Evolutionary conservation across 2,329 filamentous ascomycete species (phyloP).

Genomic region (Alternaria sp.): DNA sequence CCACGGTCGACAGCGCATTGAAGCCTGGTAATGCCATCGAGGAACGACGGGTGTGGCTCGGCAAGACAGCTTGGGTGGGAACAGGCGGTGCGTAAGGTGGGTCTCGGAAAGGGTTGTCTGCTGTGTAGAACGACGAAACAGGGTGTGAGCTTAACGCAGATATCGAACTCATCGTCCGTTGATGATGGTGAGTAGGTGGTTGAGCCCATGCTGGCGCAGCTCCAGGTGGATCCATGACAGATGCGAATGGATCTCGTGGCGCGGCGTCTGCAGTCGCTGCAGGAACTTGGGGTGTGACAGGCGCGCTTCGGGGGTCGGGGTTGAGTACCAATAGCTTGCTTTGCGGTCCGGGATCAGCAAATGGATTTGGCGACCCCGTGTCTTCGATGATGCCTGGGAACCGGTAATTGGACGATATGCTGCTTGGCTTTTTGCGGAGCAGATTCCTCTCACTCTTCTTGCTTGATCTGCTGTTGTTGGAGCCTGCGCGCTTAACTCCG

Average conservation of each 20-base stretch:
- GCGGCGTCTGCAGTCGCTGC: slow-evolving; percentile 29
- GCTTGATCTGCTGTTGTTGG: slow-evolving; percentile 44
- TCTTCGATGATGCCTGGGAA: slow-evolving; percentile 44
- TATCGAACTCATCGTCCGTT: slow-evolving; percentile 40
- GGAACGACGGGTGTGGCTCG: slow-evolving; percentile 31
- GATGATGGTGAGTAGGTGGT: slow-evolving; percentile 31
- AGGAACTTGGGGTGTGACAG: slow-evolving; percentile 38
- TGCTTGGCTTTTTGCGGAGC: slow-evolving; percentile 43
- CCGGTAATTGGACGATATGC: slow-evolving; percentile 34
- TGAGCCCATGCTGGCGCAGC: slow-evolving; percentile 38
- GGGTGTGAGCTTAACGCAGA: slow-evolving; percentile 44
- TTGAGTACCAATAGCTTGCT: slow-evolving; percentile 37
- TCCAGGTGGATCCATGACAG: slow-evolving; percentile 38
- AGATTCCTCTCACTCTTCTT: slow-evolving; percentile 44
- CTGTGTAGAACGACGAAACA: slow-evolving; percentile 38
- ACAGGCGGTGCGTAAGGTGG: slow-evolving; percentile 33
- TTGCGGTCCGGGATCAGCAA: slow-evolving; percentile 37
- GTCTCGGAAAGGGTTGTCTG: slow-evolving; percentile 39
- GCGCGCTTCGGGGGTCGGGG: slow-evolving; percentile 33
- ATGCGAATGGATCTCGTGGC: slow-evolving; percentile 43
- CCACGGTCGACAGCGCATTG: slow-evolving; percentile 23
- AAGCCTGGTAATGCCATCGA: slow-evolving; percentile 33
- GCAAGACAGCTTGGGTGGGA: slow-evolving; percentile 34
- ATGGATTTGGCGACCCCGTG: slow-evolving; percentile 38
- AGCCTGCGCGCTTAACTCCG: slow-evolving; percentile 33